Percentiles rank a stretch among this genome's conserved stretches.
These are phyloP conservation scores for Mucor sp. DNA, from an alignment of 371 early-diverging fungal genomes.

Conservation along the genomic window DNA sequence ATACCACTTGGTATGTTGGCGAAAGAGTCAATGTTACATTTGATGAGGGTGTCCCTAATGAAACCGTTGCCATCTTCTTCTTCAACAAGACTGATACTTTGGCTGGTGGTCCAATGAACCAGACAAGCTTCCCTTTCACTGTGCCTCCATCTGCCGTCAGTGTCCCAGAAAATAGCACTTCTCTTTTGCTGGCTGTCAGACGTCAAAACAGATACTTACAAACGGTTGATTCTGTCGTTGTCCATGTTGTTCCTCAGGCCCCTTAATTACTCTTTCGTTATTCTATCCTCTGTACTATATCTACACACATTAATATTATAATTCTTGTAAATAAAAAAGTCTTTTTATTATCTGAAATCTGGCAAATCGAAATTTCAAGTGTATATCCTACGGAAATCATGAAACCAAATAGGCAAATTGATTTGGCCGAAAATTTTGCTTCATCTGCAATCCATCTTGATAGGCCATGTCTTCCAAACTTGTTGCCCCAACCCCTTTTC, in stretches of 20 bases:
- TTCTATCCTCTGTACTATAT: not conserved
- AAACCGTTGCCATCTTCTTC: slow-evolving; percentile 40
- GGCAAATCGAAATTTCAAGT: not conserved
- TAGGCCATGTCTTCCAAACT: not conserved
- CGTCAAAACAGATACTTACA: slow-evolving; percentile 25
- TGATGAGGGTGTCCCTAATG: not conserved
- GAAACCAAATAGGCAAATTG: not conserved
- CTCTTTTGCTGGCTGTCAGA: slow-evolving; percentile 39
- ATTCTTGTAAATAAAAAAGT: not conserved
- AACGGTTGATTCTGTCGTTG: slow-evolving; percentile 32
- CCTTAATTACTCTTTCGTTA: not conserved
- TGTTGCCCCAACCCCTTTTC: no score
- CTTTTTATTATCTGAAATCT: not conserved
- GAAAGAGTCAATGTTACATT: slow-evolving; percentile 33
- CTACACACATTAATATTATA: not conserved
- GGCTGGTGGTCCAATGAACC: slow-evolving; percentile 29
- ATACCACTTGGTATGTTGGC: slow-evolving; percentile 40
- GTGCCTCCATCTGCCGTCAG: slow-evolving; percentile 31
- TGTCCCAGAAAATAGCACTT: slow-evolving; percentile 12
- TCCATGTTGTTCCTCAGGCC: not conserved
- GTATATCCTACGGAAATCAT: not conserved
- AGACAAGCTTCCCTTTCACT: slow-evolving; percentile 24
- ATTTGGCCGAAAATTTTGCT: not conserved
- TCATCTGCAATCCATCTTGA: not conserved
- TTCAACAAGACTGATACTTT: slow-evolving; percentile 18